Conservation (phyloP, 129 eudicot genomes). For the Arctium lappa region DNA sequence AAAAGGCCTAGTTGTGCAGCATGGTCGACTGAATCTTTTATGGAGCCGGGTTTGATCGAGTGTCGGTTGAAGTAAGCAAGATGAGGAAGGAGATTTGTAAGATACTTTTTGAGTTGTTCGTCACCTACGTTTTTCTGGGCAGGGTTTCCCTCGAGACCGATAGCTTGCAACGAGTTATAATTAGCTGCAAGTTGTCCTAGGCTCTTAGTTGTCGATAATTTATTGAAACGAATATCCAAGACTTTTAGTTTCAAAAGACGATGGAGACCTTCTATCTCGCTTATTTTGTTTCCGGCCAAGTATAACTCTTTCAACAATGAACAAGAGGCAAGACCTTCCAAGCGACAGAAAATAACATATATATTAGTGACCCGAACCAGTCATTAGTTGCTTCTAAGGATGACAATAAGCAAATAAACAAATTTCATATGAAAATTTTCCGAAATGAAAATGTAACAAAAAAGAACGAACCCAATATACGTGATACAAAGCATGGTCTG, state of each 20-base stretch:
- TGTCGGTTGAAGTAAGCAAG: conserved; percentile 79
- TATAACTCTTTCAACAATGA: conserved; percentile 61
- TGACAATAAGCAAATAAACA: not conserved
- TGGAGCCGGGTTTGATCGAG: conserved; percentile 56
- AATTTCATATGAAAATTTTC: not conserved
- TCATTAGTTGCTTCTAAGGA: not conserved
- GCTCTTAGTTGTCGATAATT: conserved; percentile 62
- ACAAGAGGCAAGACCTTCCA: conserved; percentile 81
- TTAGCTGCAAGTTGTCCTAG: conserved; percentile 87
- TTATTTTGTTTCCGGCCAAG: conserved; percentile 76
- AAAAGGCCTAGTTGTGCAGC: conserved; percentile 59
- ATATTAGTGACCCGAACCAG: not conserved
- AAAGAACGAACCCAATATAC: not conserved
- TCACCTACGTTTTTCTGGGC: conserved; percentile 93
- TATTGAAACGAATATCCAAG: conserved; percentile 70
- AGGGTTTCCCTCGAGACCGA: conserved; percentile 95
- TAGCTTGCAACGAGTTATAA: conserved; percentile 83
- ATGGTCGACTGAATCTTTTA: conserved; percentile 74
- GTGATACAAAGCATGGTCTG: not conserved
- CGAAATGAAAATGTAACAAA: not conserved
- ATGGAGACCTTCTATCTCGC: conserved; percentile 82
- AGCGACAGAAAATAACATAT: not conserved
- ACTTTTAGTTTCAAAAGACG: conserved; percentile 72
- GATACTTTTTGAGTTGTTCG: conserved; percentile 77
- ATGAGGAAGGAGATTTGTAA: conserved; percentile 74